phyloP scores from a whole-genome alignment of 352 stramenopile species.

The Pythium pyrilobum region DNA sequence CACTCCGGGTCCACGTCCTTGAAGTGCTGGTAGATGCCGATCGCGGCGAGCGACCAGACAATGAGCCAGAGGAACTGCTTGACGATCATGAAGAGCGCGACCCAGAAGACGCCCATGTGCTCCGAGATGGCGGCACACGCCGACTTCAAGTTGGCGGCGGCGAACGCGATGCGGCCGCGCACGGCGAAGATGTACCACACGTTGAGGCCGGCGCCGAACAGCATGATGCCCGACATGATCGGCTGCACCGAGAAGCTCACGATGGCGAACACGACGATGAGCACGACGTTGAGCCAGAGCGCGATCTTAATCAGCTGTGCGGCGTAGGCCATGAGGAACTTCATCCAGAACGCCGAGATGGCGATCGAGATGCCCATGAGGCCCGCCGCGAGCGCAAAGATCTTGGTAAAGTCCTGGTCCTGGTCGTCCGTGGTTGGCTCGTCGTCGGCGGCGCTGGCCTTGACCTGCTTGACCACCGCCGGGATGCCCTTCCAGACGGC shows the following conservation, averaged over 20 bases:
- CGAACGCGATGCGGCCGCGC: slow-evolving; percentile 77
- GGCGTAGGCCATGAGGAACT: slow-evolving; percentile 70
- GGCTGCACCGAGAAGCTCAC: slow-evolving; percentile 57
- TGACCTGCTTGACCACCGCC: slow-evolving; percentile 30
- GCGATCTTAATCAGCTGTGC: slow-evolving; percentile 73
- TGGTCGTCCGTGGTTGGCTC: slow-evolving; percentile 3
- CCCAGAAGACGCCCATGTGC: slow-evolving; percentile 53
- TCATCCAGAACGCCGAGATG: slow-evolving; percentile 73
- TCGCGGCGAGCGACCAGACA: slow-evolving; percentile 56
- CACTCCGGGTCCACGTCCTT: slow-evolving; percentile 60
- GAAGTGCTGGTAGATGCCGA: slow-evolving; percentile 76
- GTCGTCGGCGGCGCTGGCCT: slow-evolving; percentile 19
- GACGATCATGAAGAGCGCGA: slow-evolving; percentile 64
- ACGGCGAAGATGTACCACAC: slow-evolving; percentile 82
- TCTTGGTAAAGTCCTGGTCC: slow-evolving; percentile 36
- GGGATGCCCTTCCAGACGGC: slow-evolving; percentile 69
- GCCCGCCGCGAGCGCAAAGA: slow-evolving; percentile 45
- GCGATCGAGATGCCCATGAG: slow-evolving; percentile 46
- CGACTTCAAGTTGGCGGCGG: slow-evolving; percentile 71
- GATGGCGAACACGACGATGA: slow-evolving; percentile 62
- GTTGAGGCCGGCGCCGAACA: slow-evolving; percentile 62
- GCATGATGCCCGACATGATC: slow-evolving; percentile 52
- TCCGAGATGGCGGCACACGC: slow-evolving; percentile 54
- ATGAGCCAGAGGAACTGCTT: slow-evolving; percentile 72
- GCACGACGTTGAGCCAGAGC: slow-evolving; percentile 75